Percentiles rank a stretch among this genome's conserved stretches.
Conservation (phyloP, 1,284 basidiomycete genomes). For the Hypsizygus ulmarius region DNA sequence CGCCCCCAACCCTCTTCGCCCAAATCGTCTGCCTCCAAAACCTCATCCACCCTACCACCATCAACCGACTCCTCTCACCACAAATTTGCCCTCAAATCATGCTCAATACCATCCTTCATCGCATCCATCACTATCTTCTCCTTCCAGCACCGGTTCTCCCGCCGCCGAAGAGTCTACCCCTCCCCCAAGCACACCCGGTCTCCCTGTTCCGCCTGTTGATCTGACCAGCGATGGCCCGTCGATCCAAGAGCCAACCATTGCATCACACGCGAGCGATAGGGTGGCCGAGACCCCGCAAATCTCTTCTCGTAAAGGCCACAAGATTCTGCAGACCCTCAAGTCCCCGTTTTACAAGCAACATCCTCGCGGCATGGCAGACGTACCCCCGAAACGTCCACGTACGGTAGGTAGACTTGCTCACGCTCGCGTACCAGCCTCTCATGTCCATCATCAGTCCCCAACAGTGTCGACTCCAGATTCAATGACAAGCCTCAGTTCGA, state of each 20-base stretch:
- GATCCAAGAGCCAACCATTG: conserved; percentile 30
- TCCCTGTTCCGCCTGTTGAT: conserved; percentile 43
- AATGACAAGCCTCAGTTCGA: conserved; percentile 24
- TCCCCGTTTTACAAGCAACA: conserved; percentile 22
- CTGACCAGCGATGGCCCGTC: conserved; percentile 37
- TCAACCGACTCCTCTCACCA: conserved; percentile 31
- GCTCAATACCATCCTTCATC: conserved; percentile 34
- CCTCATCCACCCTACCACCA: conserved; percentile 23
- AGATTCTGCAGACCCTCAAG: conserved; percentile 28
- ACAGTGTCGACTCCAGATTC: conserved; percentile 38
- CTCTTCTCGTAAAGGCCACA: conserved; percentile 26
- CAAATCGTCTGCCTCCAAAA: conserved; percentile 20
- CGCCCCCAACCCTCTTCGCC: conserved; percentile 19
- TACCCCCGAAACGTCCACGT: conserved; percentile 26
- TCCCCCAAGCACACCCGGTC: conserved; percentile 63
- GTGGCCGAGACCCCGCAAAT: conserved; percentile 21
- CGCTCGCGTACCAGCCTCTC: conserved; percentile 13
- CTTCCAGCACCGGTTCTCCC: conserved; percentile 63
- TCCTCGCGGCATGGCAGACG: conserved; percentile 18
- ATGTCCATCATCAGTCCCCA: conserved; percentile 40
- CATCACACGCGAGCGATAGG: conserved; percentile 26
- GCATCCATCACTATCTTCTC: conserved; percentile 56
- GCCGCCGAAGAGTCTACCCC: conserved; percentile 49
- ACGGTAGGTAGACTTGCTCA: conserved; percentile 35
- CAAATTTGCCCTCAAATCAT: conserved; percentile 32